phyloP scores from a whole-genome alignment of 2,329 filamentous ascomycete genomes.

The Plectosphaerella sp. region DNA sequence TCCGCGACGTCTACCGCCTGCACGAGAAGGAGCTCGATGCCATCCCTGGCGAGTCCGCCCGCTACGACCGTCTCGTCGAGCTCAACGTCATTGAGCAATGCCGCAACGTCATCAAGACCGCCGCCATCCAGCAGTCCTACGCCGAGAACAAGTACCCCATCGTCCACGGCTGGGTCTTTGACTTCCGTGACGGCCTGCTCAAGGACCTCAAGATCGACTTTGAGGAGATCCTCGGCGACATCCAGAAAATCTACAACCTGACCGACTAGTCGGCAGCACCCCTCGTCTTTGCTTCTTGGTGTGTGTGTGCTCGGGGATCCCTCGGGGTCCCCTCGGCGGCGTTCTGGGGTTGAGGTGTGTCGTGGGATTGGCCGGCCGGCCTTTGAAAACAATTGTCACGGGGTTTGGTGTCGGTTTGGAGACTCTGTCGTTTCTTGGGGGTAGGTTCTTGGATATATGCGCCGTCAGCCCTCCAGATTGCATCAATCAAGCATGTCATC shows the following conservation, averaged over 20 bases:
- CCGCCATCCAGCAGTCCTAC: slow-evolving; percentile 70
- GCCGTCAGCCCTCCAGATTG: not conserved
- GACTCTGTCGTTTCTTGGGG: not conserved
- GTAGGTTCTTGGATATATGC: not conserved
- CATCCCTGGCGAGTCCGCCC: slow-evolving; percentile 52
- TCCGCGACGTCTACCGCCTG: slow-evolving; percentile 69
- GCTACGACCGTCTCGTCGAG: slow-evolving; percentile 71
- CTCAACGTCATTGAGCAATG: slow-evolving; percentile 78
- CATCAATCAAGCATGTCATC: not conserved
- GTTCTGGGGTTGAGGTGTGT: not conserved
- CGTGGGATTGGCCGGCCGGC: not conserved
- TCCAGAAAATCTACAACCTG: slow-evolving; percentile 63
- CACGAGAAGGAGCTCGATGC: slow-evolving; percentile 66
- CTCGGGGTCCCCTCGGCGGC: not conserved
- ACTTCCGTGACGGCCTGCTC: slow-evolving; percentile 61
- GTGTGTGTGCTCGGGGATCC: not conserved
- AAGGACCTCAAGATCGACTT: slow-evolving; percentile 62
- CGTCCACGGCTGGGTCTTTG: slow-evolving; percentile 72
- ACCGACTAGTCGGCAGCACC: slow-evolving; percentile 20
- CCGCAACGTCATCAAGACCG: slow-evolving; percentile 74
- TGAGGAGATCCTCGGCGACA: slow-evolving; percentile 50
- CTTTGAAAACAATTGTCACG: not conserved
- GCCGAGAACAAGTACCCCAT: slow-evolving; percentile 60
- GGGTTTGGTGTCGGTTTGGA: not conserved
- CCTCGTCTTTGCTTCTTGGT: not conserved